Base-by-base conservation (phyloP, 2,329 filamentous ascomycete species). In the Arthrinium puccinioides region DNA sequence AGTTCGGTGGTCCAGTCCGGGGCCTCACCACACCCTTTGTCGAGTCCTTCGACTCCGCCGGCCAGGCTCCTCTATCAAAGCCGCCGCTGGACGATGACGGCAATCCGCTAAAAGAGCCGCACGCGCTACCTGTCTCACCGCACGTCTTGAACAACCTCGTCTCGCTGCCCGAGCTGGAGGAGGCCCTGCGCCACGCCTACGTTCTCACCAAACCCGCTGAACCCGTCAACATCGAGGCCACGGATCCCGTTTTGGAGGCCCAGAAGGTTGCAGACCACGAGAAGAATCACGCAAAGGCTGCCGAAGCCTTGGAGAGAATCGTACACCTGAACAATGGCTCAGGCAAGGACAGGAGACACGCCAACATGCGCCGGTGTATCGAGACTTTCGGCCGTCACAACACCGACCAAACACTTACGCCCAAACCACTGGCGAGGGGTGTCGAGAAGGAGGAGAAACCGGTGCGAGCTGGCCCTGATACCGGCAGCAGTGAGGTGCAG, bases 401-500 rank as follows among this genome's bases (percentile, higher is more conserved):
- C 50, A 98, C 92, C 2, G 92, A 98, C 61, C 52, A 61, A 8
- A 57, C 64, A 4, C 72, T 98, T 21, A 71, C 73, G 18, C 78
- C 79, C 1, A 84, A 80, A 57, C 67, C 74, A 4, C 59, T 67
- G 28, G 67, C 66, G 13, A 51, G 57, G 25, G 64, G 69, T 26
- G 51, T 68, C 55, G 32, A 55, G 54, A 44, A 56, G 41, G 55
- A 59, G 49, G 60, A 61, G 41, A 62, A 51, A 64, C 65, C 60
- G 40, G 47, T 49, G 19, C 82, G 94, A 21, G 79, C 81, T n/a
- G 92, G 92, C 0, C 84, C 84, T 5, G 92, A 98, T 57, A 98
- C 90, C 1, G 92, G 92, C 24, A 94, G 87, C 51, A 87, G 87
- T 6, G 92, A 98, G 64, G 94, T 98, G n/a, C 92, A 98, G 69